phyloP scores from a whole-genome alignment of 257 asterid species.

The Nyctanthes arbortristis region DNA sequence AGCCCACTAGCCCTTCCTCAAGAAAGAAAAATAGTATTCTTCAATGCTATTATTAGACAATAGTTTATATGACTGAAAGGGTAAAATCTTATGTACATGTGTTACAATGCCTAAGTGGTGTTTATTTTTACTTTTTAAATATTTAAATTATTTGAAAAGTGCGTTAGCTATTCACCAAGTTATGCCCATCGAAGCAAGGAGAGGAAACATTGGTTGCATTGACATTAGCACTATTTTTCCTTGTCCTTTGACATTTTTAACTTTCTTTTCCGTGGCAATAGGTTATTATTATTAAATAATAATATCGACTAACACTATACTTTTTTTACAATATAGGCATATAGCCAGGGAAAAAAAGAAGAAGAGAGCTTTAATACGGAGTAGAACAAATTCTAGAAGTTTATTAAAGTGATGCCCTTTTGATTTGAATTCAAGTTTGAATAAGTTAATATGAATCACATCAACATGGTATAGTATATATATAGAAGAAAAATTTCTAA shows the following conservation, averaged over 20 bases:
- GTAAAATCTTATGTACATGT: not conserved
- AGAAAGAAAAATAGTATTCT: not conserved
- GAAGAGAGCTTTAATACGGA: not conserved
- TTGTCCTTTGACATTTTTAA: not conserved
- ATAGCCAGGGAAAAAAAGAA: no score
- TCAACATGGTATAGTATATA: not conserved
- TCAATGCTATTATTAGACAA: not conserved
- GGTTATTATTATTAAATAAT: not conserved
- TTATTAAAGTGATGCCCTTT: not conserved
- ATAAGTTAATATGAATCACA: not conserved
- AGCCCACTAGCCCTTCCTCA: slow-evolving; percentile 1
- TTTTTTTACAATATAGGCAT: no score
- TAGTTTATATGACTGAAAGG: not conserved
- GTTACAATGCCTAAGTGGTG: no score
- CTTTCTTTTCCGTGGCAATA: not conserved
- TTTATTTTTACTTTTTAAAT: no score
- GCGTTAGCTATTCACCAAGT: no score
- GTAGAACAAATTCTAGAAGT: no score
- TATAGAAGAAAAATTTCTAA: no score
- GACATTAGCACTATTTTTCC: no score
- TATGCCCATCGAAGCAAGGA: no score
- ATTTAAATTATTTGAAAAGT: not conserved
- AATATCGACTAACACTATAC: not conserved
- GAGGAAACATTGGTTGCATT: no score
- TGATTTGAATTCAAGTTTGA: not conserved